These are phyloP conservation scores for Sphagnum contortum DNA, from an alignment of 225 moss, liverwort and hornwort species.

Conservation along the genomic window DNA sequence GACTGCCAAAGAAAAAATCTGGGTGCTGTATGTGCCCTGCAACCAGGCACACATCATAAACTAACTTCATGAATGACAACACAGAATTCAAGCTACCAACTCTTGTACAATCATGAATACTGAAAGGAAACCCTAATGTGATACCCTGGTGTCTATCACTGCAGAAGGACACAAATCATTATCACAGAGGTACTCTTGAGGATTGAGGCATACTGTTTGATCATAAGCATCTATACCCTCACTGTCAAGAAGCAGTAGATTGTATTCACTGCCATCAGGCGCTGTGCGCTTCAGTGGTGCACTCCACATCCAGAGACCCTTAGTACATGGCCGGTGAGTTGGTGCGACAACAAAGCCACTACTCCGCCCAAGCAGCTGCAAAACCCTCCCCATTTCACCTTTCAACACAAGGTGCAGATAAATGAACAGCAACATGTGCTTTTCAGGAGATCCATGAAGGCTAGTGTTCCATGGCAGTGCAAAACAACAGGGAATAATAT, in stretches of 20 bases:
- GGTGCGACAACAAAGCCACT: constrained; percentile 77
- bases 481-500: too few relatives aligned
- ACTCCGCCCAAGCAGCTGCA: constrained; percentile 71
- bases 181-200: too few relatives aligned
- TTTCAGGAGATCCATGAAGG: neutral
- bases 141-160: too few relatives aligned
- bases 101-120: too few relatives aligned
- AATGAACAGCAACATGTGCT: neutral
- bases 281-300: constrained; percentile 64
- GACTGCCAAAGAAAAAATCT: constrained; percentile 81
- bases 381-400: neutral
- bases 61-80: too few relatives aligned
- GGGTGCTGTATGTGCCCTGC: constrained; percentile 79
- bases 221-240: constrained; percentile 92
- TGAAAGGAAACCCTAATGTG: too few relatives aligned
- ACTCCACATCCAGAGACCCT: constrained; percentile 94
- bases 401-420: neutral
- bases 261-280: constrained; percentile 80
- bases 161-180: too few relatives aligned
- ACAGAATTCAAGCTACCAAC: too few relatives aligned
- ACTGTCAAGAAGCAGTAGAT: constrained; percentile 66
- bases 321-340: constrained; percentile 79
- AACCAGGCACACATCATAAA: neutral
- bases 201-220: constrained; percentile 43
- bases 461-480: too few relatives aligned